Base-by-base conservation (phyloP, 352 stramenopile species). In the Aphanomyces invadans region DNA sequence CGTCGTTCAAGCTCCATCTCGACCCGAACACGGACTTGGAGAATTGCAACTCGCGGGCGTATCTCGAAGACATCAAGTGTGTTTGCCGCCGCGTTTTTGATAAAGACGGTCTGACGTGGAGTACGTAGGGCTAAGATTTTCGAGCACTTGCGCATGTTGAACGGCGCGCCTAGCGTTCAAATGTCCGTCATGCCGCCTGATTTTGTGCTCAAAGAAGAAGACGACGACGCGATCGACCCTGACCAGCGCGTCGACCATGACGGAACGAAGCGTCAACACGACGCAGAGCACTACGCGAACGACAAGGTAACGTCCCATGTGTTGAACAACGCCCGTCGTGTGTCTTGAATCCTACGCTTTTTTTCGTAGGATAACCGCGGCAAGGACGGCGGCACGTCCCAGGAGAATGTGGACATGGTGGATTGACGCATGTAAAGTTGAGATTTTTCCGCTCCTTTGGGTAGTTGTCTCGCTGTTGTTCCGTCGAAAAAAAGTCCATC, bases 1-100 rank as follows among this genome's bases (percentile, higher is more conserved):
- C 86, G 26, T 85, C 76, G 38, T 95, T 93, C 69, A 95, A 95
- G 65, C 70, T 95, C 36, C 86, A 95, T 56, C 69, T 95, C 9
- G 84, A 93, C 57, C 80, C 81, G 11, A 82, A 92, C 52, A 67
- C 74, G 21, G 81, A 93, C 15, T 69, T 91, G 25, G 81, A 92
- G 49, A 93, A 95, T 63, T 74, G 70, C 45, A 95, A 95, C 68
- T 87, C 83, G n/a, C 80, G 72, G 49, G 85, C 90, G 57, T 95
- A 95, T 56, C 69, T 93, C 44, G 83, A 95, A 33, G 80, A 93
- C 56, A 88, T 86, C 74, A 95, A 89, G 84, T 91, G 80, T 3
- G 46, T 51, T 3, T n/a, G n/a, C n/a, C n/a, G n/a, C n/a, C n/a
- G n/a, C 28, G 21, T 4, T 57, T 25, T 28, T 33, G 19, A 21